Percentiles rank a stretch among this genome's conserved stretches.
These are phyloP conservation scores for Rhizopogon sp. DNA, from an alignment of 768 basidiomycete species.

Conservation along the genomic window DNA sequence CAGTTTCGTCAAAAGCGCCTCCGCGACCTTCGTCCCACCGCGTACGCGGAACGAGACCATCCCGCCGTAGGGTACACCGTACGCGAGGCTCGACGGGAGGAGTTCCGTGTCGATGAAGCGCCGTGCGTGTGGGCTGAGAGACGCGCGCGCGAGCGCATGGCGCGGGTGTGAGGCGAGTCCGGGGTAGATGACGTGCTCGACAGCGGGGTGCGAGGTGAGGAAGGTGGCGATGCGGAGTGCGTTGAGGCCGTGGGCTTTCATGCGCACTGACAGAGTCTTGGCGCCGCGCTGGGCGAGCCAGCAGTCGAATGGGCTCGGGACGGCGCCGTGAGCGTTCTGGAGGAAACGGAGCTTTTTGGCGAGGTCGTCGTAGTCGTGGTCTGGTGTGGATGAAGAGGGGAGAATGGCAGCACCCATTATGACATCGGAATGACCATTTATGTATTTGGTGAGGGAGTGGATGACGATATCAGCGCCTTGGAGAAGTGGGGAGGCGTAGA, in stretches of 20 bases:
- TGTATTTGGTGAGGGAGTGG: slow-evolving; percentile 85
- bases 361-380: slow-evolving; percentile 37
- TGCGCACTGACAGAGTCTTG: slow-evolving; percentile 87
- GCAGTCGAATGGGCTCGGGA: slow-evolving; percentile 81
- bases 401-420: slow-evolving; percentile 84
- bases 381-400: slow-evolving; percentile 28
- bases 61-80: slow-evolving; percentile 64
- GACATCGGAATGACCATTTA: slow-evolving; percentile 93
- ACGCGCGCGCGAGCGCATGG: slow-evolving; percentile 56
- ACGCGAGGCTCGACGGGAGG: slow-evolving; percentile 21
- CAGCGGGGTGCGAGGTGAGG: slow-evolving; percentile 48
- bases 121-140: slow-evolving; percentile 65
- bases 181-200: slow-evolving; percentile 85
- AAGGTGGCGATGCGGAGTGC: slow-evolving; percentile 70
- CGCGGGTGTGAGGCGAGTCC: slow-evolving; percentile 67
- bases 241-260: slow-evolving; percentile 82
- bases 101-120: slow-evolving; percentile 47
- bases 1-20: slow-evolving; percentile 60
- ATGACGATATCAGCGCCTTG: slow-evolving; percentile 82
- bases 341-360: slow-evolving; percentile 69
- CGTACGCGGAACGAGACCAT: slow-evolving; percentile 75
- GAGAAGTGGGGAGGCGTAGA: slow-evolving; percentile 82
- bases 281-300: slow-evolving; percentile 89
- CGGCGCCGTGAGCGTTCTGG: slow-evolving; percentile 83
- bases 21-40: slow-evolving; percentile 48